Evolutionary conservation across 805 yeast species (phyloP), one percentile per base, ranked within the genome.

Genomic region (Metschnikowia kofuensis): DNA sequence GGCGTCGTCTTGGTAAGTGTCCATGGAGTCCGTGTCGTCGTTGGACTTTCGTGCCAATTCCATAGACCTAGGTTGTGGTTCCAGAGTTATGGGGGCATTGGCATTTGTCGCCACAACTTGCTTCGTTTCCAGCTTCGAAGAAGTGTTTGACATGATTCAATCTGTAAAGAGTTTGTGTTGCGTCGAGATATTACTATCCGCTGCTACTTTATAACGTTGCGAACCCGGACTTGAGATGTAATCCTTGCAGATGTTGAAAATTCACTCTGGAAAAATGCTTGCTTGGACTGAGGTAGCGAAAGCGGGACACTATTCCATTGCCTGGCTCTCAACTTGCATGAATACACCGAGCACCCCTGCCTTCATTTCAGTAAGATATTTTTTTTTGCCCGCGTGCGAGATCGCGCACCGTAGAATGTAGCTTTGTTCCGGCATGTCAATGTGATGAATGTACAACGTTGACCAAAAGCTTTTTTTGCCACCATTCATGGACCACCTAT

Each of bases 21-120:
- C 44, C 14, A 48, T 37, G 16, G 51, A 45, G 6, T 50, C 49
- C 15, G 42, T 42, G 31, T 48, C 51, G 10, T 41, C 53, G 5
- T 35, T 10, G 6, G 56, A 47, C 21, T 14, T 16, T 21, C 54
- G 48, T 16, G 45, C 16, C 47, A 43, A 37, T 34, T 49, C 49
- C 59, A 55, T 55, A 21, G 55, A 48, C 2, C 43, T 32, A 7
- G 56, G 48, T 35, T 54, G 44, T 8, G 59, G 59, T 35, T 55
- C 56, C 16, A 42, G 31, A 26, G 54, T 51, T 34, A 55, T 55
- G 38, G 53, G 48, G 15, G 31, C 50, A 43, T 51, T 38, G 16
- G 51, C 46, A 13, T 47, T 41, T 16, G 49, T 29, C 16, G 49
- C 34, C 49, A 44, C 35, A 21, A 21, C 21, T 40, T 47, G 55